These are phyloP conservation scores for Penicillium sp. DNA, from an alignment of 2,329 filamentous ascomycete species.

Conservation along the genomic window DNA sequence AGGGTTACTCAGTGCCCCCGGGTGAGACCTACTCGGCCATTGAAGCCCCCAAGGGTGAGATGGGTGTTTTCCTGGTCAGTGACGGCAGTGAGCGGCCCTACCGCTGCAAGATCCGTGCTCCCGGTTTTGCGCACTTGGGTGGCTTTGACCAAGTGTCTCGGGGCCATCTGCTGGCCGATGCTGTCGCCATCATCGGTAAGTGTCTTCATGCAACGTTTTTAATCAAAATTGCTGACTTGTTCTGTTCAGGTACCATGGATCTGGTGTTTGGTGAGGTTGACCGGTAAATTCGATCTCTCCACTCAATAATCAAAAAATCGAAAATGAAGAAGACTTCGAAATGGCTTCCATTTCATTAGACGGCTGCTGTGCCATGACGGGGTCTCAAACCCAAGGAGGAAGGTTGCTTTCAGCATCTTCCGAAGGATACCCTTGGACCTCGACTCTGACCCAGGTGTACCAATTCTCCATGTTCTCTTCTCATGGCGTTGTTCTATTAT, in stretches of 20 bases:
- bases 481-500: slow-evolving; percentile 35
- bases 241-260: slow-evolving; percentile 61
- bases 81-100: slow-evolving; percentile 96
- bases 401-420: slow-evolving; percentile 9
- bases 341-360: slow-evolving; percentile 18
- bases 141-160: slow-evolving; percentile 91
- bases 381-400: slow-evolving; percentile 14
- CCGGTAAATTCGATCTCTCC: slow-evolving; percentile 36
- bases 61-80: slow-evolving; percentile 94
- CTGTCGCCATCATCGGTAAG: slow-evolving; percentile 81
- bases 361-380: slow-evolving; percentile 13
- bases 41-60: slow-evolving; percentile 99
- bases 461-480: slow-evolving; percentile 24
- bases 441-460: slow-evolving; percentile 20
- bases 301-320: slow-evolving; percentile 20
- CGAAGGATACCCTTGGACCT: slow-evolving; percentile 18
- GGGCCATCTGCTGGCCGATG: slow-evolving; percentile 91
- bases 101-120: slow-evolving; percentile 93
- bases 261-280: slow-evolving; percentile 73
- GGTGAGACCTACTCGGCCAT: slow-evolving; percentile 98
- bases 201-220: not conserved
- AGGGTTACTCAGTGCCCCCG: slow-evolving; percentile 93
- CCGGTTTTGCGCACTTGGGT: slow-evolving; percentile 88
- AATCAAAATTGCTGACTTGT: slow-evolving; percentile 9
- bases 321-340: slow-evolving; percentile 20